Evolutionary conservation across 164 flowering plant species (phyloP), one percentile per base, ranked within the genome.

Genomic region (Aristolochia contorta): DNA sequence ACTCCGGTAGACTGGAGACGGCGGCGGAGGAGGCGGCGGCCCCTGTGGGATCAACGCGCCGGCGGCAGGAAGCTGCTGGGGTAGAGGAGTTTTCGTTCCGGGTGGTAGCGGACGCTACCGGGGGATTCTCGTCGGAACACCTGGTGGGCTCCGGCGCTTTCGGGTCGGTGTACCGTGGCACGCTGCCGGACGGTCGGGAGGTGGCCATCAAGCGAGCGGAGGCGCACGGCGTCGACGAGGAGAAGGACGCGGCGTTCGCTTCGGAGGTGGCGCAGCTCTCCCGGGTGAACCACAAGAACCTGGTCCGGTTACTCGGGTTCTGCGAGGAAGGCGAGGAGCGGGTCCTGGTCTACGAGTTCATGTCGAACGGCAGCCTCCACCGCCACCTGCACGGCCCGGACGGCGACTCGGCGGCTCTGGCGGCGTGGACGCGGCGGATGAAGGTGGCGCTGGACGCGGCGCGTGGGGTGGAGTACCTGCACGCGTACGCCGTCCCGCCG

Each of bases 171-270:
- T 91, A 89, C 65, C 71, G 49, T 0, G 98, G 78, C 1, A 69
- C 20, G 2, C 58, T 87, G 12, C 70, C 71, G 0, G 91, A 87
- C 18, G 89, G 89, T 2, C 79, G 81, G 2, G 74, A 76, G 23
- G 89, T 85, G 2, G 96, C 96, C 4, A 70, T 91, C 48, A 91
- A 91, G 64, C 69, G 95, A 33, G 92, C 91, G 0, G 91, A 84
- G 47, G n/a, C n/a, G n/a, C 16, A 1, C 37, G 27, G 70, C 73
- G 14, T 77, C 69, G 54, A 70, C 78, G 9, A 82, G 32, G 86
- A 89, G 66, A 85, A 68, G 61, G 88, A 89, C 58, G 47, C 46
- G 9, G 89, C 94, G 0, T 90, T 90, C 70, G 24, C 79, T n/a
- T 68, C 77, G 23, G 97, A 90, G 72, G 76, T 90, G 0, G 87